Percentiles rank a stretch among this genome's conserved stretches.
These are phyloP conservation scores for Amanita subjunquillea DNA, from an alignment of 768 basidiomycete genomes.

Conservation along the genomic window DNA sequence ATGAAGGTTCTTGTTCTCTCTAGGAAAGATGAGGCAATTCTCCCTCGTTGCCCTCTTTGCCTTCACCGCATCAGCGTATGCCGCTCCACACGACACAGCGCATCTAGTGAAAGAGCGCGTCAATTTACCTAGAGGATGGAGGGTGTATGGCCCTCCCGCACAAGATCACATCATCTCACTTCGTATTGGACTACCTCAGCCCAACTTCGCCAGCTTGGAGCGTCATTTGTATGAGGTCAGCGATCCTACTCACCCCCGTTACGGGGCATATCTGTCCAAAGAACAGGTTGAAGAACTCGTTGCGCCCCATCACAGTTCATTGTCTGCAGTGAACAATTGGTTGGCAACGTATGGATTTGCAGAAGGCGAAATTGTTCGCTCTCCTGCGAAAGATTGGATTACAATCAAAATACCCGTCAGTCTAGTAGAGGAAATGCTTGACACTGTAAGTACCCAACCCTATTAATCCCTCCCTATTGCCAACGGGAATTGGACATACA, in stretches of 20 bases:
- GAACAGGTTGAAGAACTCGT: slow-evolving; percentile 55
- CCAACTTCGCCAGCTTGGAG: slow-evolving; percentile 38
- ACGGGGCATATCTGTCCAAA: slow-evolving; percentile 50
- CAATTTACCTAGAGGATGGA: slow-evolving; percentile 31
- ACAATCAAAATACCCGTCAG: slow-evolving; percentile 45
- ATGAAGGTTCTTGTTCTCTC: background rate
- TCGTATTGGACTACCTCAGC: slow-evolving; percentile 48
- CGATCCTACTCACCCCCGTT: slow-evolving; percentile 42
- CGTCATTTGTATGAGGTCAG: slow-evolving; percentile 47
- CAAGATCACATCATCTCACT: slow-evolving; percentile 38
- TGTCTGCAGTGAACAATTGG: slow-evolving; percentile 52
- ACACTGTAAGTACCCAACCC: slow-evolving; percentile 36
- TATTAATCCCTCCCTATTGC: background rate
- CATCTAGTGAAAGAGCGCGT: slow-evolving; percentile 39
- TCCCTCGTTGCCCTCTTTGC: slow-evolving; percentile 8
- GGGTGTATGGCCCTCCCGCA: slow-evolving; percentile 27
- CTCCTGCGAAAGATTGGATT: slow-evolving; percentile 65
- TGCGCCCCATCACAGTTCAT: slow-evolving; percentile 42
- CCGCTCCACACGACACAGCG: slow-evolving; percentile 9
- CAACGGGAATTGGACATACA: slow-evolving; percentile 13
- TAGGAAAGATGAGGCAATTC: background rate
- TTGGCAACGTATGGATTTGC: slow-evolving; percentile 42
- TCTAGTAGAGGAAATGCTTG: slow-evolving; percentile 60
- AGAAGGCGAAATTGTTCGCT: slow-evolving; percentile 37
- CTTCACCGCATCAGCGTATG: slow-evolving; percentile 14